phyloP scores from a whole-genome alignment of 2,329 filamentous ascomycete species.

The Colletotrichum liriopes region DNA sequence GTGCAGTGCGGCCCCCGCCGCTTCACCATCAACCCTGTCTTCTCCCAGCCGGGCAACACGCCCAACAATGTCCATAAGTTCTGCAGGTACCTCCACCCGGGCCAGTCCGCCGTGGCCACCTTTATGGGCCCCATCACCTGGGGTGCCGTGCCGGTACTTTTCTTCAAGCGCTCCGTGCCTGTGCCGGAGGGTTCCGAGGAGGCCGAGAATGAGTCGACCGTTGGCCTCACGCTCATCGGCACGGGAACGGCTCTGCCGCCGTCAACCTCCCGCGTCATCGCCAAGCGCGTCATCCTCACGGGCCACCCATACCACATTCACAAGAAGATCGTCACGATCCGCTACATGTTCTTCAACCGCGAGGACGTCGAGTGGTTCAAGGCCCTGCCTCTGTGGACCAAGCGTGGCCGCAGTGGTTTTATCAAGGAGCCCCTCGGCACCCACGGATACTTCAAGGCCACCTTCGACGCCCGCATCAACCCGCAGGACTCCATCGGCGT shows the following conservation, averaged over 20 bases:
- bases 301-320: conserved; percentile 99
- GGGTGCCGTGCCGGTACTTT: conserved; percentile 91
- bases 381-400: conserved; percentile 94
- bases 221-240: conserved; percentile 80
- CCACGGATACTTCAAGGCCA: conserved; percentile 99
- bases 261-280: conserved; percentile 83
- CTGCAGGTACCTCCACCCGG: conserved; percentile 91
- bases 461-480: conserved; percentile 96
- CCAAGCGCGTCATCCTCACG: conserved; percentile 93
- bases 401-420: conserved; percentile 87
- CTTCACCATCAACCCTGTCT: conserved; percentile 90
- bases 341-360: conserved; percentile 99
- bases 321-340: conserved; percentile 95
- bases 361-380: conserved; percentile 99
- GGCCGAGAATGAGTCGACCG: conserved; percentile 58
- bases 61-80: conserved; percentile 99
- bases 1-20: conserved; percentile 92
- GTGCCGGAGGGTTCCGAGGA: conserved; percentile 56
- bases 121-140: conserved; percentile 94
- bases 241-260: conserved; percentile 91
- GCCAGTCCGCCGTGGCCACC: conserved; percentile 88
- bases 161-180: conserved; percentile 78
- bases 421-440: conserved; percentile 96
- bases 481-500: conserved; percentile 95
- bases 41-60: conserved; percentile 90